Base-by-base conservation (phyloP, 139 green algal species). In the Chlorella vulgaris region DNA sequence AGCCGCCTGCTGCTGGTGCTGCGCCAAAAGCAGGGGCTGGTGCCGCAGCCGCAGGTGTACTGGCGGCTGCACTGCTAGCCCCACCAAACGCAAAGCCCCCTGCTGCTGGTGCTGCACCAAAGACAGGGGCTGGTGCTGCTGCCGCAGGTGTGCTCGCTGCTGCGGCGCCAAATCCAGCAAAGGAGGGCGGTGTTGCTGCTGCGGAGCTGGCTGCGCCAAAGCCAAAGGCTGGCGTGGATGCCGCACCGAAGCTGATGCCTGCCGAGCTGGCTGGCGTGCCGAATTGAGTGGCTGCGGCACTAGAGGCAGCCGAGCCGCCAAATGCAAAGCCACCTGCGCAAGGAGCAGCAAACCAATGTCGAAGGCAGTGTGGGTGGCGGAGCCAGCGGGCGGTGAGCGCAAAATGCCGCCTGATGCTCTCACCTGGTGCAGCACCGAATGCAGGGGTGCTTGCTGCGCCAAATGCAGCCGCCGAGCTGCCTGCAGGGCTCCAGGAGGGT, bases 201-300 rank as follows among this genome's bases (percentile, higher is more conserved):
- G 71, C 50, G 26, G 71, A 29, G n/a, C 18, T 55, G 33, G 74
- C 61, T 29, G 69, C 76, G 38, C 83, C 83, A 76, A 87, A 87
- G 50, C 47, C 74, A 31, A 69, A 69, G 28, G 74, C 70, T 15
- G 68, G 42, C 7, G 50, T 51, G 7, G 73, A 79, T 10, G 53
- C 35, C 2, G 51, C 51, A 53, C 73, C 71, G 29, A 83, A 78
- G 38, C 29, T 69, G 28, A 79, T 69, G 31, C 61, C 58, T 33
- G 74, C 81, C 36, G 60, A 70, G 31, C 42, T 39, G 4, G 33
- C 40, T 21, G 71, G 36, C 18, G 29, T 31, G 19, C 38, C 63
- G 22, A 60, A 38, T 43, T 43, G 13, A 28, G 60, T 65, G 40
- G 24, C 61, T 61, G 77, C 42, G 3, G 50, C 75, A n/a, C 55